Conservation (phyloP, 192 early-diverging fungal genomes). For the Entophlyctis luteolus region DNA sequence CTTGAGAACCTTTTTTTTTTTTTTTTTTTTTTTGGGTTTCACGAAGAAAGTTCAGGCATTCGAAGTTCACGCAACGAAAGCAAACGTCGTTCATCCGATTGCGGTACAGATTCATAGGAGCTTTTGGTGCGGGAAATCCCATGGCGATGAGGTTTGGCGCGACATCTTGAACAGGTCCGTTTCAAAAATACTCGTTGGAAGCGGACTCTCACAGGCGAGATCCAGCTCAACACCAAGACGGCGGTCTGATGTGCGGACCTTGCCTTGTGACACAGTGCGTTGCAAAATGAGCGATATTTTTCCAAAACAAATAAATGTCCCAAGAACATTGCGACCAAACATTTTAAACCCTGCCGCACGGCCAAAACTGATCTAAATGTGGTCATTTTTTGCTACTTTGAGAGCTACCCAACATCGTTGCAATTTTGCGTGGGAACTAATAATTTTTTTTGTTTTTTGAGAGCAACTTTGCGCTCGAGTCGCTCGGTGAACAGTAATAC, state of each 20-base stretch:
- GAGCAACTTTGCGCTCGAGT: too few relatives aligned
- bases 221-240: not conserved
- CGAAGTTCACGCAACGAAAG: not conserved
- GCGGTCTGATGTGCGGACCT: not conserved
- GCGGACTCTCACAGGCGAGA: not conserved
- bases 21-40: not conserved
- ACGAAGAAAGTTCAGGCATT: not conserved
- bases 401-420: too few relatives aligned
- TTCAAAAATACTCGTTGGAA: not conserved
- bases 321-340: too few relatives aligned
- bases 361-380: too few relatives aligned
- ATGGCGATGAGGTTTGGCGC: constrained; percentile 54
- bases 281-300: not conserved
- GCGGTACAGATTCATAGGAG: constrained; percentile 51
- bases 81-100: constrained; percentile 53
- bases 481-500: too few relatives aligned
- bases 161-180: constrained; percentile 40
- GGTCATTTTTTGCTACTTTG: too few relatives aligned
- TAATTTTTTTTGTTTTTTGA: too few relatives aligned
- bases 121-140: constrained; percentile 49
- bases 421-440: too few relatives aligned
- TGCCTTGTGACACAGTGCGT: not conserved
- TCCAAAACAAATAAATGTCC: too few relatives aligned
- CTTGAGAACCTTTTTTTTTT: constrained; percentile 25
- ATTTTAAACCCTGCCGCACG: too few relatives aligned